Evolutionary conservation across 2,329 filamentous ascomycete genomes (phyloP), one percentile per base, ranked within the genome.

Genomic region (Colletotrichum tanaceti): DNA sequence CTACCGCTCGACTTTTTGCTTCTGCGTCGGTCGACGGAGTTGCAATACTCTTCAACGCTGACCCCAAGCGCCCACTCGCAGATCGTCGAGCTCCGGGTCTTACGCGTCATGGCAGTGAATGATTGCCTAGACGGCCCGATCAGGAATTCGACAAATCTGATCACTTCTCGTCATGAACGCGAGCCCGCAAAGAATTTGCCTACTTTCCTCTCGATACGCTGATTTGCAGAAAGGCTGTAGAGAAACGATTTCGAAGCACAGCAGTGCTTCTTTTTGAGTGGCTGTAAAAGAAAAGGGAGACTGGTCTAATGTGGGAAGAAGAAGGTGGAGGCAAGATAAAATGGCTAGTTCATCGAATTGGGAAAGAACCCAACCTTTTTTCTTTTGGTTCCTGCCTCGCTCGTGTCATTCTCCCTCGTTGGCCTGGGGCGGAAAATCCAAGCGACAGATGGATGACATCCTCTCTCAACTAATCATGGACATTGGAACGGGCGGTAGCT

Each of bases 61-160:
- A 77, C 78, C 38, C 80, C 80, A 53, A 80, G 77, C 24, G 79
- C 75, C 77, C 82, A 82, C 71, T 84, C 81, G 58, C 82, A 77
- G 47, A 82, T 22, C 13, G 70, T 71, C 22, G 64, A 67, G 13
- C 58, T 64, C 32, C 70, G 62, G 35, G 32, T 32, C 35, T 69
- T 71, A 22, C 65, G 44, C 58, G 67, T 62, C 67, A 70, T 70
- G 28, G 14, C 32, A 24, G 35, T n/a, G 60, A 41, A 18, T 39
- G 39, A 35, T 53, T 46, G 18, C 3, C 44, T 16, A 39, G 22
- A 14, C 22, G 35, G 13, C 10, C 5, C 38, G 4, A 18, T 53
- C 58, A 46, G 4, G 22, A 13, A 18, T 32, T 53, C 18, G 7
- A 13, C 22, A 18, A 13, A 22, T 35, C 16, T 35, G 38, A 22